A percentile compares a stretch with the other conserved stretches of the same genome.
These are phyloP conservation scores for Exsudoporus frostii DNA, from an alignment of 768 basidiomycete species.

Conservation along the genomic window DNA sequence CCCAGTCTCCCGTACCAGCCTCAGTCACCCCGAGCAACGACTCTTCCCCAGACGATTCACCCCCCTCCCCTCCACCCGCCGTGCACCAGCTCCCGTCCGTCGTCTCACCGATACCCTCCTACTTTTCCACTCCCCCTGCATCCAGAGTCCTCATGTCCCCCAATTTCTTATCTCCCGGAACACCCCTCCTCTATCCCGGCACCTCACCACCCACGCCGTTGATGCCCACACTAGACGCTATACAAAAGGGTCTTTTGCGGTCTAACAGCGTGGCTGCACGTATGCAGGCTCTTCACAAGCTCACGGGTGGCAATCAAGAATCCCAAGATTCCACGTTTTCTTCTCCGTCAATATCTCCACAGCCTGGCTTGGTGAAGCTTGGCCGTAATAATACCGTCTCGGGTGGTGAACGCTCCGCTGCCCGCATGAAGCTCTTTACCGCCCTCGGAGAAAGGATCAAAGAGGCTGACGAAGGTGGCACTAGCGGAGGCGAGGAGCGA, in stretches of 20 bases:
- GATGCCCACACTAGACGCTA: conserved; percentile 73
- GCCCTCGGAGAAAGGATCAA: conserved; percentile 56
- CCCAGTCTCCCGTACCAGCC: conserved; percentile 45
- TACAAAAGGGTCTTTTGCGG: conserved; percentile 76
- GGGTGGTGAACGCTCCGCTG: conserved; percentile 74
- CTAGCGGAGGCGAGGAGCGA: conserved; percentile 57
- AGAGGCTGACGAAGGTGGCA: conserved; percentile 62
- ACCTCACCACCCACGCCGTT: conserved; percentile 60
- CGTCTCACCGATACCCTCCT: conserved; percentile 56
- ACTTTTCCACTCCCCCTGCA: conserved; percentile 42
- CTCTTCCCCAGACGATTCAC: conserved; percentile 65
- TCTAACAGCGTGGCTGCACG: conserved; percentile 88
- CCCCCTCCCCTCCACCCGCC: conserved; percentile 30
- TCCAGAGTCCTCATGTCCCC: conserved; percentile 43
- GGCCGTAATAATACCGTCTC: conserved; percentile 78
- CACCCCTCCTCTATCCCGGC: conserved; percentile 59
- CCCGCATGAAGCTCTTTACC: conserved; percentile 63
- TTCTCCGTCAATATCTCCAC: conserved; percentile 47
- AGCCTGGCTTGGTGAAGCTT: conserved; percentile 46
- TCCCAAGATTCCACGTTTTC: conserved; percentile 53
- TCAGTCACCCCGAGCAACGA: conserved; percentile 52
- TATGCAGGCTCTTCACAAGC: conserved; percentile 76
- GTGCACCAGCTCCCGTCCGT: conserved; percentile 28
- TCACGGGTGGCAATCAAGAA: conserved; percentile 69
- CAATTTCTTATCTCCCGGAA: conserved; percentile 51